Evolutionary conservation across 495 filamentous ascomycete genomes (phyloP).

Genomic region (Recurvomyces mirabilis): DNA sequence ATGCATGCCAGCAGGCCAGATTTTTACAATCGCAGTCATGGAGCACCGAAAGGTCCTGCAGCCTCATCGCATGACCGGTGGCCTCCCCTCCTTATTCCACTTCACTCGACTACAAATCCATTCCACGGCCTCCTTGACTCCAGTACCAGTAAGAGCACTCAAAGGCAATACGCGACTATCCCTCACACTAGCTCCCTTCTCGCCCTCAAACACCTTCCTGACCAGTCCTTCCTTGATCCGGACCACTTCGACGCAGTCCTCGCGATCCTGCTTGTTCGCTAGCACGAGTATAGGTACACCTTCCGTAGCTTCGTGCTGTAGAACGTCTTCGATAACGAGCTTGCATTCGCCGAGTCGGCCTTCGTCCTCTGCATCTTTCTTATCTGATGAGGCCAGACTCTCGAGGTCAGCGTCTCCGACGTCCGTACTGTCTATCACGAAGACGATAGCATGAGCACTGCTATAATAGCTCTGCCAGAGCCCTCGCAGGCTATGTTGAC

Average conservation of each 20-base stretch:
- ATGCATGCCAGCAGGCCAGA: too few species aligned
- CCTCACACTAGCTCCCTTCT: constrained; percentile 68
- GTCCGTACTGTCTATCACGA: constrained; percentile 89
- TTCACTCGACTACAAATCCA: constrained; percentile 84
- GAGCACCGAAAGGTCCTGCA: too few species aligned
- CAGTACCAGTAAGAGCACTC: constrained; percentile 79
- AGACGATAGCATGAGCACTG: constrained; percentile 90
- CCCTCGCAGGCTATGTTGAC: constrained; percentile 74
- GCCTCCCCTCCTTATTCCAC: constrained; percentile 90
- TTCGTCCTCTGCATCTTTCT: constrained; percentile 36
- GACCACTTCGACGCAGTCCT: constrained; percentile 95
- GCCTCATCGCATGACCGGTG: constrained; percentile 75
- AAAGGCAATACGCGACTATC: constrained; percentile 88
- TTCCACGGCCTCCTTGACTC: constrained; percentile 88
- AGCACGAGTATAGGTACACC: constrained; percentile 86
- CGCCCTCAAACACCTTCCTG: constrained; percentile 86
- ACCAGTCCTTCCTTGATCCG: constrained; percentile 93
- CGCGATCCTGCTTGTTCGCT: constrained; percentile 94
- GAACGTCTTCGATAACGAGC: constrained; percentile 77
- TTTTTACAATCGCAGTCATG: too few species aligned
- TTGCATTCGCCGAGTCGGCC: constrained; percentile 77
- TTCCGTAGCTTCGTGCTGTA: constrained; percentile 72
- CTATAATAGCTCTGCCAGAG: constrained; percentile 95
- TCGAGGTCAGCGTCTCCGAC: constrained; percentile 63
- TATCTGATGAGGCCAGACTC: constrained; percentile 9